Conservation (phyloP, 2,329 filamentous ascomycete species). For the Neonectria magnoliae region DNA sequence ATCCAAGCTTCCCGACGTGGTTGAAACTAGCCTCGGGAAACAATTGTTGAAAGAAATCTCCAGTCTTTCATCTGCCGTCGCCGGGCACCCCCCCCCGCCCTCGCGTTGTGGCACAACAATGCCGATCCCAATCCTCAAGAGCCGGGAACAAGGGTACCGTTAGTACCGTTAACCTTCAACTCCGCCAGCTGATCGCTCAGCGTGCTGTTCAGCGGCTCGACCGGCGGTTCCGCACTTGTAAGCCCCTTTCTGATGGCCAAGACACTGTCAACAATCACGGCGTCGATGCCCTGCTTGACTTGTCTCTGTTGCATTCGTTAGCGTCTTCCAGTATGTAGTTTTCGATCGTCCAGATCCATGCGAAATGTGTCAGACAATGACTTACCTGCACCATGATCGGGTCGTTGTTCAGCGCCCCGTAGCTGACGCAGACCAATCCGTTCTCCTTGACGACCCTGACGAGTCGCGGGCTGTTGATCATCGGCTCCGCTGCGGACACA, state of each 20-base stretch:
- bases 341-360: background rate
- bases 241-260: conserved; percentile 92
- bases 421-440: conserved; percentile 93
- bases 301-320: conserved; percentile 68
- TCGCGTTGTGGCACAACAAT: background rate
- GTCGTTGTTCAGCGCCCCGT: conserved; percentile 92
- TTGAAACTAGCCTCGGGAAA: background rate
- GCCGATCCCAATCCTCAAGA: conserved; percentile 18
- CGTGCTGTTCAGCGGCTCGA: conserved; percentile 25
- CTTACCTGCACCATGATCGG: conserved; percentile 84
- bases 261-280: conserved; percentile 96
- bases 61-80: background rate
- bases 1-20: background rate
- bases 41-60: conserved; percentile 8
- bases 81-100: background rate
- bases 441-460: conserved; percentile 95
- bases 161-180: conserved; percentile 34
- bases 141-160: conserved; percentile 2
- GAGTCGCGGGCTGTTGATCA: conserved; percentile 88
- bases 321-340: background rate
- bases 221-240: conserved; percentile 56
- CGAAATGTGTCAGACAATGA: conserved; percentile 10
- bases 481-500: conserved; percentile 86
- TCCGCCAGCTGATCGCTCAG: conserved; percentile 36
- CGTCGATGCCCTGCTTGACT: conserved; percentile 95